Base-by-base conservation (phyloP, 805 yeast genomes). In the Candida sithepensis region DNA sequence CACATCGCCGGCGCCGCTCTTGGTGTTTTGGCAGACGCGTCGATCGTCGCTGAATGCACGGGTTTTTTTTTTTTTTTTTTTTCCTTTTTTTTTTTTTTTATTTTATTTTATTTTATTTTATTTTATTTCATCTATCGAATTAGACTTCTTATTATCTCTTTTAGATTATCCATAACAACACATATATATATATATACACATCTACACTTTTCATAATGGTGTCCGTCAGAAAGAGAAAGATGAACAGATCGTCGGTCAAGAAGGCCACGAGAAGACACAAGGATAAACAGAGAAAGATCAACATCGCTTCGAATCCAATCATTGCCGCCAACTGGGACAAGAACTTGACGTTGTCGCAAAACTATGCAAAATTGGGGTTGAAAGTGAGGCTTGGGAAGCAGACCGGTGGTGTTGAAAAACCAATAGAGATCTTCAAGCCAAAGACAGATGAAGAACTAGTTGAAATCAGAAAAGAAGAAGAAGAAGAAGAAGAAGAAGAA, bases 271-370 rank as follows among this genome's bases (percentile, higher is more conserved):
- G 94, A 65, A 75, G 82, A 54, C 65, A 64, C 42, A 88, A 88
- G 63, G 91, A 86, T 60, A 81, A 78, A 58, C 84, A 82, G 57
- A 78, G 85, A 62, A 75, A 83, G 55, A 71, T 84, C 49, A 81
- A 81, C 51, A 79, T 87, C 28, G 74, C 75, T 42, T 74, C 87
- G 0, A 88, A 89, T 61, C 87, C 96, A 2, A 79, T 94, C 52
- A 86, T 94, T 52, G 95, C 89, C 4, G 87, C 81, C 30, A 78
- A 90, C 65, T 94, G 99, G 99, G 96, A 94, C 67, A 78, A 82
- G 49, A 77, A 78, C 12, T 73, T 84, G 47, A 91, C 98, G 0
- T 70, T 91, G 50, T 75, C 81, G 44, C 98, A 94, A 64, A 94
- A 94, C 66, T 92, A 94, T 69, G 83, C 84, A 57, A 80, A 74